Evolutionary conservation across 176 grass and related monocot species (phyloP).

Genomic region (Eleusine indica): DNA sequence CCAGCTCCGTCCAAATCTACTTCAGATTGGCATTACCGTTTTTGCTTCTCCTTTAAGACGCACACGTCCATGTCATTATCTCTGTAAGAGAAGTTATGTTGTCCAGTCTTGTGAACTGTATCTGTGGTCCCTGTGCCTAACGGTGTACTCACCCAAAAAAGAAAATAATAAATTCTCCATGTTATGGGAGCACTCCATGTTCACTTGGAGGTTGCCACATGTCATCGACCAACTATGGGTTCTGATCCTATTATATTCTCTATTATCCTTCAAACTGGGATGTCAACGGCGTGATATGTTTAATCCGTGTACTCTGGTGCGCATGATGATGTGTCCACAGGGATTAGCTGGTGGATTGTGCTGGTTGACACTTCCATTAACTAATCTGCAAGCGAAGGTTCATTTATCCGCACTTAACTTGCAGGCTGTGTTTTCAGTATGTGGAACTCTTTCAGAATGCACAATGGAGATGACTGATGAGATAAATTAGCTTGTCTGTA

Average conservation of each 20-base stretch:
- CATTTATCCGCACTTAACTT: background rate
- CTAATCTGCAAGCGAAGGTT: background rate
- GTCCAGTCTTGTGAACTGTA: too few relatives aligned
- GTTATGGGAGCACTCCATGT: background rate
- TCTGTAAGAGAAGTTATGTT: background rate
- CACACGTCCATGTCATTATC: background rate
- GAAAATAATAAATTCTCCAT: background rate
- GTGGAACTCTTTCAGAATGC: background rate
- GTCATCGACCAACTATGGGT: background rate
- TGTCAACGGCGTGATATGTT: background rate
- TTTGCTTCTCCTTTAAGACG: background rate
- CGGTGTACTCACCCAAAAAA: background rate
- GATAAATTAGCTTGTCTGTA: too few relatives aligned
- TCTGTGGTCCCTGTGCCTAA: background rate
- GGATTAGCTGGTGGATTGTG: background rate
- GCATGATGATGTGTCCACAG: background rate
- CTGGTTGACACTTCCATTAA: background rate
- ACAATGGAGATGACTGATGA: too few relatives aligned
- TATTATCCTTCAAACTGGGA: background rate
- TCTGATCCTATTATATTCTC: background rate
- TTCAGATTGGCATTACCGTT: background rate
- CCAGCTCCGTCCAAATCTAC: background rate
- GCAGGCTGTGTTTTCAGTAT: background rate
- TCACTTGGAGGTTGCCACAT: background rate
- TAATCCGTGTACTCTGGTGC: background rate